Percentiles rank a stretch among this genome's conserved stretches.
Conservation (phyloP, 345 rosid genomes). For the Eucalyptus regnans region DNA sequence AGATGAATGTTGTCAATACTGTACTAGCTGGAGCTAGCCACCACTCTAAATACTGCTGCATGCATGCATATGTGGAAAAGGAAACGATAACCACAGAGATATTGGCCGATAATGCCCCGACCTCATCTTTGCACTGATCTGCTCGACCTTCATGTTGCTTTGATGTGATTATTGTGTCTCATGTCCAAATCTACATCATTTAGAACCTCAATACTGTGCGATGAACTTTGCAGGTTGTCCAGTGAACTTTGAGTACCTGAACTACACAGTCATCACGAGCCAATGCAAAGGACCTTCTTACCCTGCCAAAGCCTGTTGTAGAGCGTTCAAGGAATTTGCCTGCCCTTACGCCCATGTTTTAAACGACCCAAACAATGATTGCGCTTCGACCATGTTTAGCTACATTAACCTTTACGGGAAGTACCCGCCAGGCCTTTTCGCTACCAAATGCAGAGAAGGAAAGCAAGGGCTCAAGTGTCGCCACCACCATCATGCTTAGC, state of each 20-base stretch:
- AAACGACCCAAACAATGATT: conserved; percentile 32
- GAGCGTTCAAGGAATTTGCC: conserved; percentile 43
- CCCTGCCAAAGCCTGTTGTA: conserved; percentile 31
- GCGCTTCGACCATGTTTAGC: conserved; percentile 52
- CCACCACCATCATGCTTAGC: conserved; percentile 6
- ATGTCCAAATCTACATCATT: background rate
- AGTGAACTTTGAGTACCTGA: conserved; percentile 44
- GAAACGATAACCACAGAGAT: background rate
- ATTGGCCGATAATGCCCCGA: background rate
- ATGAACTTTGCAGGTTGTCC: conserved; percentile 33
- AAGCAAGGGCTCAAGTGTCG: conserved; percentile 44
- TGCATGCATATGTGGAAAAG: background rate
- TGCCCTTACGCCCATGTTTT: conserved; percentile 37
- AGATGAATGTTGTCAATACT: background rate
- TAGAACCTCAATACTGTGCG: background rate
- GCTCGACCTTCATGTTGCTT: background rate
- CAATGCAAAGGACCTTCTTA: conserved; percentile 50
- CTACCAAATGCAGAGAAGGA: conserved; percentile 35
- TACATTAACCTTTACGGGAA: conserved; percentile 50
- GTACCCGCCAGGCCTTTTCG: conserved; percentile 59
- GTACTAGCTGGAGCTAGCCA: background rate
- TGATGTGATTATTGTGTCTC: background rate
- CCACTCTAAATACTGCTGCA: background rate
- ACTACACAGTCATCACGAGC: conserved; percentile 42
- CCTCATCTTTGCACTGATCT: background rate